Evolutionary conservation across 257 asterid species (phyloP).

Genomic region (Ilex asprella): DNA sequence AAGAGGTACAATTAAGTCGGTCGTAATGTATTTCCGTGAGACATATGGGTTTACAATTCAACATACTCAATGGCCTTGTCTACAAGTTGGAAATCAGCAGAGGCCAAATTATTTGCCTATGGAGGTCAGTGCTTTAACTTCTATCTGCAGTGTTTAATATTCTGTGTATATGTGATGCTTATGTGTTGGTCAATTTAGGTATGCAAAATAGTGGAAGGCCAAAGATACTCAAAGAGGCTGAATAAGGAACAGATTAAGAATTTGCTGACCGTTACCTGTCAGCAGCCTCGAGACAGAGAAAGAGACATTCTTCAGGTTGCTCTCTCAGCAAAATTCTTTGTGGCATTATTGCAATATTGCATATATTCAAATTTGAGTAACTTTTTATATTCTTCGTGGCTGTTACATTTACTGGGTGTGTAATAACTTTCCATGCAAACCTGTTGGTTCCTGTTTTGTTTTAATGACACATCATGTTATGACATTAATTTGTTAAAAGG

Average conservation of each 20-base stretch:
- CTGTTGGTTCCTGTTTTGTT: too few species aligned
- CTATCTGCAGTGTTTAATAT: background rate
- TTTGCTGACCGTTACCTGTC: slow-evolving; percentile 17
- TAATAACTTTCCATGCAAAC: too few species aligned
- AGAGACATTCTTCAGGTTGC: slow-evolving; percentile 11
- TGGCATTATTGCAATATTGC: too few species aligned
- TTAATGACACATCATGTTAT: too few species aligned
- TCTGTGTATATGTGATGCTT: background rate
- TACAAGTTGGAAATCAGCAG: slow-evolving; percentile 88
- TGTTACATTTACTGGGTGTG: too few species aligned
- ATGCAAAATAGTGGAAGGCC: slow-evolving; percentile 92
- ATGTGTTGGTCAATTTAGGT: slow-evolving; percentile 37
- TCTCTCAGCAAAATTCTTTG: background rate
- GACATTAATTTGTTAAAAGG: too few species aligned
- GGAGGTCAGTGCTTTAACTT: slow-evolving; percentile 52
- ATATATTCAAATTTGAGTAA: too few species aligned
- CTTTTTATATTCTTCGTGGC: too few species aligned
- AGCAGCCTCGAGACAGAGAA: slow-evolving; percentile 17
- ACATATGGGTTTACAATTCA: slow-evolving; percentile 74
- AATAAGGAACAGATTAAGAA: slow-evolving; percentile 43
- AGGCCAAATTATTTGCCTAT: slow-evolving; percentile 86
- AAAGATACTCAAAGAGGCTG: slow-evolving; percentile 81
- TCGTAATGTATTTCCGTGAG: slow-evolving; percentile 72
- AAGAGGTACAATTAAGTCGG: slow-evolving; percentile 77
- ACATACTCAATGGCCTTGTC: slow-evolving; percentile 76